These are phyloP conservation scores for Fagopyrum esculentum DNA, from an alignment of 148 eudicot species.

Conservation along the genomic window DNA sequence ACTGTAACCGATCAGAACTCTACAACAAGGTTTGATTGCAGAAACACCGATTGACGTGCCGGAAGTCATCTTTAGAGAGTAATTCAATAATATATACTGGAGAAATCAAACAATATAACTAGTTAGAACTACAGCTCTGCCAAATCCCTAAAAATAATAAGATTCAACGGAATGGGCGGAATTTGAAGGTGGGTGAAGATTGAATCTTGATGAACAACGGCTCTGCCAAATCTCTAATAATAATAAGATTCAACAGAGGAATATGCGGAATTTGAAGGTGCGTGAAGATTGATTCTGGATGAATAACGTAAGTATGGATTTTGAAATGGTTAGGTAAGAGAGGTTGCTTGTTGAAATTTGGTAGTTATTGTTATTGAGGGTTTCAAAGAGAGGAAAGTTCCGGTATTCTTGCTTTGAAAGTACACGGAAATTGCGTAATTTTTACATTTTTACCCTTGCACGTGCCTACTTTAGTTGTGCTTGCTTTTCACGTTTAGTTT, in stretches of 20 bases:
- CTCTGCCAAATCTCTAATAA: neutral
- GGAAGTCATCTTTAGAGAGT: slow-evolving; percentile 33
- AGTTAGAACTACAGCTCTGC: neutral
- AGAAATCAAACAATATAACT: neutral
- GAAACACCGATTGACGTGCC: slow-evolving; percentile 47
- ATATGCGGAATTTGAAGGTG: neutral
- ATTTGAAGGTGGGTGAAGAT: neutral
- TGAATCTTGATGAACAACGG: neutral
- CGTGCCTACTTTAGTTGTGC: neutral
- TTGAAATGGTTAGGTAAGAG: slow-evolving; percentile 5
- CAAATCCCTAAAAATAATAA: neutral
- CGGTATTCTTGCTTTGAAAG: neutral
- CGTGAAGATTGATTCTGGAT: neutral
- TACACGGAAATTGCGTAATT: neutral
- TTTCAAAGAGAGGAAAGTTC: neutral
- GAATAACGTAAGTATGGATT: neutral
- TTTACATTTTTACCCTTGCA: slow-evolving; percentile 1
- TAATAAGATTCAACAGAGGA: slow-evolving; percentile 5
- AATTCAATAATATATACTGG: neutral
- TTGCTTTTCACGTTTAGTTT: neutral
- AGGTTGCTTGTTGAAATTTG: neutral
- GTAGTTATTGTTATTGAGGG: neutral
- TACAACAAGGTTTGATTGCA: slow-evolving; percentile 50
- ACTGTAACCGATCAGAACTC: slow-evolving; percentile 35
- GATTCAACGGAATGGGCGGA: slow-evolving; percentile 1